Conservation (phyloP, 202 grass and related monocot genomes). For the Dendrocalamus latiflorus region DNA sequence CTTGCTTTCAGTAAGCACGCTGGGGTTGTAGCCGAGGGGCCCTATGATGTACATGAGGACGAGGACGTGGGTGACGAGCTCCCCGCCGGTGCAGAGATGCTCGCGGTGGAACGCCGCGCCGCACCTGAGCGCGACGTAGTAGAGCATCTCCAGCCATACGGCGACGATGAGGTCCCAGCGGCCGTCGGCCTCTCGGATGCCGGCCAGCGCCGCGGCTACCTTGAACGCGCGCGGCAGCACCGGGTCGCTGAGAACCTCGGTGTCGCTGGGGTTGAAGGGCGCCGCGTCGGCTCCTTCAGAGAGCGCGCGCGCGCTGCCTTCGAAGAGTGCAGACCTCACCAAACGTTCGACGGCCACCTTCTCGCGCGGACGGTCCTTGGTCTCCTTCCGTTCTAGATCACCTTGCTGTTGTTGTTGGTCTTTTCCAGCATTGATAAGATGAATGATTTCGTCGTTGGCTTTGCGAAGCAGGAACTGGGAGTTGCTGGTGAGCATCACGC, state of each 20-base stretch:
- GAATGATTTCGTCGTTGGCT: slow-evolving; percentile 1
- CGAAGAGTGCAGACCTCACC: not conserved
- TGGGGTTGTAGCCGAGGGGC: too few relatives aligned
- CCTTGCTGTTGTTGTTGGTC: not conserved
- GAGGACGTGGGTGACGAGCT: too few relatives aligned
- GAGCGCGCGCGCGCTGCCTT: not conserved
- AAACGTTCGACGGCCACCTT: not conserved
- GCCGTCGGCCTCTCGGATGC: too few relatives aligned
- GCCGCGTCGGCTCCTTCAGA: not conserved
- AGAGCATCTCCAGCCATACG: too few relatives aligned
- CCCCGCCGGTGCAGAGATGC: too few relatives aligned
- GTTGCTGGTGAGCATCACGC: not conserved
- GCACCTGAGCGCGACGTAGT: too few relatives aligned
- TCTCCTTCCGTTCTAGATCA: too few relatives aligned
- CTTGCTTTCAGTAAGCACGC: too few relatives aligned
- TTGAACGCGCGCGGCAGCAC: too few relatives aligned
- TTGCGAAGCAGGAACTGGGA: slow-evolving; percentile 21
- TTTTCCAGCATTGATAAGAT: not conserved
- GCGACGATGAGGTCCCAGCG: too few relatives aligned
- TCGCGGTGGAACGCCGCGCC: too few relatives aligned
- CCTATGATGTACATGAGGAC: too few relatives aligned
- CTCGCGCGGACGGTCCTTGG: not conserved
- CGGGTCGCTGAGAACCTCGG: not conserved
- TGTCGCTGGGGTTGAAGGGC: not conserved
- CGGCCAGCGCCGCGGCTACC: not conserved